Evolutionary conservation across 805 yeast genomes (phyloP).

Genomic region (Candida easanensis): DNA sequence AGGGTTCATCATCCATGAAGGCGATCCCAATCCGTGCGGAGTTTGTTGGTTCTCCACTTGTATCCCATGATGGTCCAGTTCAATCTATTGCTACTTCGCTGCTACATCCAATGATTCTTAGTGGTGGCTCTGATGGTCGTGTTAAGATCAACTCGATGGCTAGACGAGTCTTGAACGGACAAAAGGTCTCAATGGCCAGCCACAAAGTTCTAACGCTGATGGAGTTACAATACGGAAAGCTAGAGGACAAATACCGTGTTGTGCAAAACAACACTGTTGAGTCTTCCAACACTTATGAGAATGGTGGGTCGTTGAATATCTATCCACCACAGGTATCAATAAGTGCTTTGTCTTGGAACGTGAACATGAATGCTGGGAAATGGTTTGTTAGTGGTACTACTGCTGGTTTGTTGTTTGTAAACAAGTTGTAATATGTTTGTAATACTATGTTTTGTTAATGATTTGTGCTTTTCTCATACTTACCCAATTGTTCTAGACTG

Average conservation of each 20-base stretch:
- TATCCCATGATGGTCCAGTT: slow-evolving; percentile 40
- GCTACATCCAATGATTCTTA: slow-evolving; percentile 44
- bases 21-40: slow-evolving; percentile 36
- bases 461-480: neutral
- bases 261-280: neutral
- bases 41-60: slow-evolving; percentile 32
- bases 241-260: neutral
- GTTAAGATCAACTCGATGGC: slow-evolving; percentile 39
- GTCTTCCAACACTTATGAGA: neutral
- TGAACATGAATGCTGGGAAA: neutral
- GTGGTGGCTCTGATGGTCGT: slow-evolving; percentile 51
- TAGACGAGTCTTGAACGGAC: slow-evolving; percentile 35
- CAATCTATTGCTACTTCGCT: slow-evolving; percentile 38
- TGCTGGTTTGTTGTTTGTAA: neutral
- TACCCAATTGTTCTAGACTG: too few species aligned
- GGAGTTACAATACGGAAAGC: slow-evolving; percentile 39
- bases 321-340: neutral
- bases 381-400: neutral
- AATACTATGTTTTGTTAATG: neutral
- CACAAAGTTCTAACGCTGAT: slow-evolving; percentile 33
- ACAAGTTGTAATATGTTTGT: neutral
- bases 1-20: slow-evolving; percentile 38
- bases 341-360: neutral
- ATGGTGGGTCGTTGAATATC: neutral
- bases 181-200: slow-evolving; percentile 27